Evolutionary conservation across 192 early-diverging fungal genomes (phyloP), one percentile per base, ranked within the genome.

Genomic region (Radiomyces spectabilis): DNA sequence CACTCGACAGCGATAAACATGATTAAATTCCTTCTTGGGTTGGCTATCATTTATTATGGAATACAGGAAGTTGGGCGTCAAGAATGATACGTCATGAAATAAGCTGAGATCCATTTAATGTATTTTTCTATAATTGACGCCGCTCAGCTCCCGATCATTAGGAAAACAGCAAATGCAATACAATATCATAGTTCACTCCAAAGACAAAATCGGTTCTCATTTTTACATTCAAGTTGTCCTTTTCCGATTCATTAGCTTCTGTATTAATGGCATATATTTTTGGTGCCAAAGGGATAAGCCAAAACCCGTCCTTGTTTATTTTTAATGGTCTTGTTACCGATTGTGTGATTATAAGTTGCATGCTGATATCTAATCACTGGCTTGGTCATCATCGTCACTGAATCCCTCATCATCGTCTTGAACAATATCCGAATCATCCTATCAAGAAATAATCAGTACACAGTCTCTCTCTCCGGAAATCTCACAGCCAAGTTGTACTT

Each of bases 381-480:
- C 25, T 27, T 48, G 21, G 15, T 26, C 46, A 22, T 48, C 46
- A 27, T 26, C n/a, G n/a, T n/a, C n/a, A n/a, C n/a, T 27, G 3
- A 27, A 48, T 21, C 34, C 67, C 29, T 55, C 41, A 18, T 63
- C 51, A n/a, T 57, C 54, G 7, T 63, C 59, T 5, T 61, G 4
- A 0, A 35, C 59, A 53, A 61, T 31, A 47, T 61, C 59, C 0
- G 32, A 32, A 29, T 61, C 59, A 38, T 61, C 59, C 59, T 61
- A 46, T 18, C n/a, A 19, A 46, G 37, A 9, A 32, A 21, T 22
- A 40, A 55, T 22, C 18, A 19, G 29, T 25, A 31, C 18, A 41
- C 10, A 45, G 19, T 46, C 4, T 26, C 10, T 12, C 16, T 22
- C 13, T 29, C 5, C 26, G 5, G 5, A 57, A 7, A 57, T 24